Conservation (phyloP, 805 yeast genomes). For the Maudiozyma serrabonitensis region DNA sequence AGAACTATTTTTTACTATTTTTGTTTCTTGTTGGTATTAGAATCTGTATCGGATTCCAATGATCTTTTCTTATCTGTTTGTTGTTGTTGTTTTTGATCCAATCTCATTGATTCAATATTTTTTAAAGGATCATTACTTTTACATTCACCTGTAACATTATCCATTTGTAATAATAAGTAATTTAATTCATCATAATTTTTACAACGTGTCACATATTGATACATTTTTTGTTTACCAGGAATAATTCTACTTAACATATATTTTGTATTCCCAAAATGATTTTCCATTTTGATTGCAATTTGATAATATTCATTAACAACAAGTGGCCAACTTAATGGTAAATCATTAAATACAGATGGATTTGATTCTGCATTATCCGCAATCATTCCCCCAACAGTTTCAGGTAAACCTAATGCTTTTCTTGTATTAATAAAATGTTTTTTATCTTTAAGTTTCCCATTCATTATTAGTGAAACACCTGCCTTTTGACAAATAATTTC, state of each 20-base stretch:
- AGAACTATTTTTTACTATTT: too few relatives aligned
- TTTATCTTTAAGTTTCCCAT: conserved; percentile 61
- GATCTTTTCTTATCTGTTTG: neutral
- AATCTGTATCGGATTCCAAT: neutral
- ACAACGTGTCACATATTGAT: conserved; percentile 45
- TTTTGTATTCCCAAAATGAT: conserved; percentile 65
- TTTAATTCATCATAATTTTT: conserved; percentile 45
- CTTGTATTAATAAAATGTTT: conserved; percentile 46
- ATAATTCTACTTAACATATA: conserved; percentile 68
- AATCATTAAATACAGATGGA: conserved; percentile 57
- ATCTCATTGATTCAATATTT: neutral
- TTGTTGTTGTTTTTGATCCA: neutral
- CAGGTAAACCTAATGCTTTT: conserved; percentile 35
- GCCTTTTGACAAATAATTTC: conserved; percentile 49
- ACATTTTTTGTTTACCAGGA: conserved; percentile 62
- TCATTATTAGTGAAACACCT: conserved; percentile 65
- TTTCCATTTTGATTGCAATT: conserved; percentile 47
- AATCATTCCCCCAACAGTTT: conserved; percentile 81
- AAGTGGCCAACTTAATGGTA: conserved; percentile 43
- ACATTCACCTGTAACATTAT: neutral
- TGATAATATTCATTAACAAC: conserved; percentile 46
- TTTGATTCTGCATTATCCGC: conserved; percentile 86
- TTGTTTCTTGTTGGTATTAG: too few relatives aligned
- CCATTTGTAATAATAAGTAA: conserved; percentile 8
- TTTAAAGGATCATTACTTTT: neutral